Evolutionary conservation across 192 early-diverging fungal genomes (phyloP), one percentile per base, ranked within the genome.

Genomic region (Backusella tuberculispora): DNA sequence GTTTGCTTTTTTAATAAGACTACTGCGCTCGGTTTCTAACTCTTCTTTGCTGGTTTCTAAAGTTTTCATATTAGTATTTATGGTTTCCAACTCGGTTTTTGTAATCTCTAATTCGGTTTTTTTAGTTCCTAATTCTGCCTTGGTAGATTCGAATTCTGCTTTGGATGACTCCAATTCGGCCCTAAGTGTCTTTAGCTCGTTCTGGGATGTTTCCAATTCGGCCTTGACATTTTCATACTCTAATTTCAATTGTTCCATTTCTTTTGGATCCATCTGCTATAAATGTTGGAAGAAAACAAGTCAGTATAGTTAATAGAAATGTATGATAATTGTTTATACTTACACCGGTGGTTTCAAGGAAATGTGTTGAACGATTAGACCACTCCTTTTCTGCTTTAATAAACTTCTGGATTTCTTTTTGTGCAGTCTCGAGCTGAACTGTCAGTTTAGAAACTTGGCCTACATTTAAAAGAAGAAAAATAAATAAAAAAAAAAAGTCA

Each of bases 251-350:
- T 60, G 21, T 4, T 60, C 53, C 3, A 60, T 26, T 24, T 60
- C 53, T 7, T 60, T 60, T 24, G 53, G 53, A 60, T 60, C 53
- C 53, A 60, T 24, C 12, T 60, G 53, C 50, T 53, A 53, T 53
- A 53, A n/a, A 5, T 10, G 10, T 0, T 43, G 6, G 10, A 43
- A 43, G 10, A 43, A 43, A 43, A 43, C 42, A 9, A 9, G 29
- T 34, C 29, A 34, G 6, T 10, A 53, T 8, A 24, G n/a, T 53
- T 53, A 53, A 17, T 53, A 1, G 19, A 5, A 6, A 53, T 53
- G 6, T 53, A n/a, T 53, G 19, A 4, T 43, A 43, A 43, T 53
- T 53, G 19, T 8, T 53, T 53, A 21, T 53, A 53, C 50, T 19
- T 53, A 53, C 50, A 60, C 53, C 53, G 24, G 53, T 60, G 24